Evolutionary conservation across 441 rosid genomes (phyloP), one percentile per base, ranked within the genome.

Genomic region (Adansonia rubrostipa): DNA sequence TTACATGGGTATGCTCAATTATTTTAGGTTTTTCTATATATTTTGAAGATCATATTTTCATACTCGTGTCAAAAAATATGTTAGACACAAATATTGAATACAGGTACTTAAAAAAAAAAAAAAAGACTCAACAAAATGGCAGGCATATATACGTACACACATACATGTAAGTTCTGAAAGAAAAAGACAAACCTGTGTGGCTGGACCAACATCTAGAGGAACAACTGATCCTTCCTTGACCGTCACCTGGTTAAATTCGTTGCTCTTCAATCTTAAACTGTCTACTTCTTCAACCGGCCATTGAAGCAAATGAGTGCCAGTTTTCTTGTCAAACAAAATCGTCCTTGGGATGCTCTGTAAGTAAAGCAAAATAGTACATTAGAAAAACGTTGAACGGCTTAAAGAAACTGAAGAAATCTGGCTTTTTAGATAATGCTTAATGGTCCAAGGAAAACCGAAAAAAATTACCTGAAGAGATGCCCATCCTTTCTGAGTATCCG

Each of bases 401-500:
- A 53, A 71, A 50, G 42, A 9, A 53, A 42, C 45, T 24, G 77
- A 20, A 75, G 15, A 13, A 47, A 47, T 75, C 14, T 7, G 63
- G 15, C 0, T 3, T 24, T 2, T 14, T 20, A 8, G 4, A 22
- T 13, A 24, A 22, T 56, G 67, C 17, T 74, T 19, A 1, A 22
- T 36, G 64, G 62, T 40, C 50, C 48, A 36, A 17, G 5, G 76
- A 57, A 57, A 57, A 28, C 33, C 36, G 4, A 28, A 40, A 73
- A 10, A 17, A 44, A 28, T 42, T 80, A 94, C 99, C 97, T 93
- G 97, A 80, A 96, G 79, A 20, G 97, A 96, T 19, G 98, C 95
- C 98, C 99, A 96, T 54, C 99, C 99, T 83, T 93, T 96, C 86
- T 81, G 87, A 13, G 90, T 88, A 77, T 96, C 98, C 17, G 97